phyloP scores from a whole-genome alignment of 768 basidiomycete species.

The Boletus pseudopeckii region DNA sequence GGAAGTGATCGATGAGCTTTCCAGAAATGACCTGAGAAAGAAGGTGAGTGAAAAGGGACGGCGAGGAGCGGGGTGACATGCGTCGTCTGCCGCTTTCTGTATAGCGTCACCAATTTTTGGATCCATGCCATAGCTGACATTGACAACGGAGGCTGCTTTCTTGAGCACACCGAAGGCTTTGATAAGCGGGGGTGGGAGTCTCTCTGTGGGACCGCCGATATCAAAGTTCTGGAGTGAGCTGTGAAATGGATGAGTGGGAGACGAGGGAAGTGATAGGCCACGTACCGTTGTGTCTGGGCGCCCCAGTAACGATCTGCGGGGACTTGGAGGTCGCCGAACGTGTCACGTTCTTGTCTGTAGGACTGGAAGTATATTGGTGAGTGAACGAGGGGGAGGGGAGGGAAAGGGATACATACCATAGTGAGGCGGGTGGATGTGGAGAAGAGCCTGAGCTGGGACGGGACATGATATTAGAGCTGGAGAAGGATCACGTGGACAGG shows the following conservation, averaged over 20 bases:
- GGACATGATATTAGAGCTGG: not conserved
- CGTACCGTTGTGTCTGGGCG: constrained; percentile 92
- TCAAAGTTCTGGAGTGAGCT: constrained; percentile 97
- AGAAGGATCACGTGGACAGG: constrained; percentile 22
- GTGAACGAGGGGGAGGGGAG: not conserved
- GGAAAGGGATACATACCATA: constrained; percentile 36
- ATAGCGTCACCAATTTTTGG: constrained; percentile 85
- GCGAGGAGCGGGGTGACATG: constrained; percentile 31
- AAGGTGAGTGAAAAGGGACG: not conserved
- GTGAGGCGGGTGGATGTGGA: constrained; percentile 28
- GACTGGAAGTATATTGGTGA: constrained; percentile 37
- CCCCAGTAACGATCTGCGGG: constrained; percentile 93
- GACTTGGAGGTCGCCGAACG: constrained; percentile 93
- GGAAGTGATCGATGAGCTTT: constrained; percentile 92
- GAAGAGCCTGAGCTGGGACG: constrained; percentile 12
- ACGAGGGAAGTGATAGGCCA: not conserved
- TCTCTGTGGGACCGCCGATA: constrained; percentile 92
- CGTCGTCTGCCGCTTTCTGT: constrained; percentile 91
- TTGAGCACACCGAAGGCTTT: constrained; percentile 97
- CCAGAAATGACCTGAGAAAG: constrained; percentile 84
- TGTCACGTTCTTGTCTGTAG: constrained; percentile 84
- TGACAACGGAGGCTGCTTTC: constrained; percentile 92
- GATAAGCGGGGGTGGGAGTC: constrained; percentile 92
- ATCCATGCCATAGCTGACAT: constrained; percentile 87
- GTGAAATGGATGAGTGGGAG: constrained; percentile 9